Percentiles rank a stretch among this genome's conserved stretches.
These are phyloP conservation scores for Immersiporthe knoxdaviesiana DNA, from an alignment of 2,329 filamentous ascomycete species.

Conservation along the genomic window DNA sequence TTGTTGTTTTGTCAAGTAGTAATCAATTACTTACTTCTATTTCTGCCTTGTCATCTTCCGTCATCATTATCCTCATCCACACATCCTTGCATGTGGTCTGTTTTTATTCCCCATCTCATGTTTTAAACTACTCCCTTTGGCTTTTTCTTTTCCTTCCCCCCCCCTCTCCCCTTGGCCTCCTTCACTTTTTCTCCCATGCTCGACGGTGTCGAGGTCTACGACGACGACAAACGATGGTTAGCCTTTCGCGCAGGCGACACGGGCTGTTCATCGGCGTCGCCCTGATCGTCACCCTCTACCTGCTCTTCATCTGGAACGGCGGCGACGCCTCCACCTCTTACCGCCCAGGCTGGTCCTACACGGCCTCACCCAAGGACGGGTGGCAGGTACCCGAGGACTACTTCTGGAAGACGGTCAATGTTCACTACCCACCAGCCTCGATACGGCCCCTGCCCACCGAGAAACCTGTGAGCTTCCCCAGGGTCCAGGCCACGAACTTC, in stretches of 20 bases:
- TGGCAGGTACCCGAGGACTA: conserved; percentile 26
- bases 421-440: conserved; percentile 14
- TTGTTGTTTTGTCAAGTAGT: neutral
- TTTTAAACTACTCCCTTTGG: no score
- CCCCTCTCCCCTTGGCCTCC: neutral
- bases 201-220: neutral
- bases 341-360: neutral
- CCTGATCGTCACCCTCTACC: neutral
- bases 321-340: neutral
- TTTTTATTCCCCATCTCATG: neutral
- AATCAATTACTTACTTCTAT: neutral
- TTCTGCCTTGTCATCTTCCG: neutral
- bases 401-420: conserved; percentile 25
- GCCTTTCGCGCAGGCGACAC: conserved; percentile 9
- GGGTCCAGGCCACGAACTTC: conserved; percentile 22
- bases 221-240: neutral
- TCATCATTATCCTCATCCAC: neutral
- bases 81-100: neutral
- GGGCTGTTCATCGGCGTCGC: conserved; percentile 14
- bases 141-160: neutral
- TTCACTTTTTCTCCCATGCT: neutral
- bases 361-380: neutral
- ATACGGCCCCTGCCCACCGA: conserved; percentile 23
- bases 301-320: conserved; percentile 6
- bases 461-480: conserved; percentile 5